Conservation (phyloP, 768 basidiomycete genomes). For the Lactarius tabidus region DNA sequence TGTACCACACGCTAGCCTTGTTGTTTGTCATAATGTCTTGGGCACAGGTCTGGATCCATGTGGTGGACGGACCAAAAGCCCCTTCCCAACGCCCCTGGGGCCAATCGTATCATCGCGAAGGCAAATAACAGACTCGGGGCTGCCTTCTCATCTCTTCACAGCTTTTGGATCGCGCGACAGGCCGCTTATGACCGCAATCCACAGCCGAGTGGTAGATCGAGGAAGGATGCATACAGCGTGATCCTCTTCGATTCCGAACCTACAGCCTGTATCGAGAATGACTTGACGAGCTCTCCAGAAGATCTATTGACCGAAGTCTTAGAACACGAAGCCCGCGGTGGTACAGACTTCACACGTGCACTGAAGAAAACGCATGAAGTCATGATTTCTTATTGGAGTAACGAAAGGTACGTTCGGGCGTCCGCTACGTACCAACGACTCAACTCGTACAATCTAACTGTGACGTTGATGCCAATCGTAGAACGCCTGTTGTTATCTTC, state of each 20-base stretch:
- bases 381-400: slow-evolving; percentile 48
- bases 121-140: slow-evolving; percentile 54
- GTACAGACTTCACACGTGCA: slow-evolving; percentile 45
- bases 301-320: slow-evolving; percentile 40
- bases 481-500: slow-evolving; percentile 51
- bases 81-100: slow-evolving; percentile 40
- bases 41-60: slow-evolving; percentile 52
- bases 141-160: slow-evolving; percentile 49
- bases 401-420: slow-evolving; percentile 37
- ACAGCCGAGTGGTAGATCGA: slow-evolving; percentile 35
- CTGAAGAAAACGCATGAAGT: slow-evolving; percentile 34
- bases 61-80: slow-evolving; percentile 37
- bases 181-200: slow-evolving; percentile 41
- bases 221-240: slow-evolving; percentile 55
- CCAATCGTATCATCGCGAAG: slow-evolving; percentile 34
- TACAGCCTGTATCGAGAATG: slow-evolving; percentile 37
- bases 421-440: background rate
- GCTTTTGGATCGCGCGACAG: slow-evolving; percentile 52
- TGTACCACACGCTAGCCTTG: background rate
- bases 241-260: slow-evolving; percentile 40
- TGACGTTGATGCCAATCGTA: slow-evolving; percentile 26
- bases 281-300: slow-evolving; percentile 43
- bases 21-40: background rate
- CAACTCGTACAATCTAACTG: background rate
- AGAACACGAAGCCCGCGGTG: slow-evolving; percentile 31